Evolutionary conservation across 495 filamentous ascomycete species (phyloP).

Genomic region (Pseudoneurospora amorphoporcata): DNA sequence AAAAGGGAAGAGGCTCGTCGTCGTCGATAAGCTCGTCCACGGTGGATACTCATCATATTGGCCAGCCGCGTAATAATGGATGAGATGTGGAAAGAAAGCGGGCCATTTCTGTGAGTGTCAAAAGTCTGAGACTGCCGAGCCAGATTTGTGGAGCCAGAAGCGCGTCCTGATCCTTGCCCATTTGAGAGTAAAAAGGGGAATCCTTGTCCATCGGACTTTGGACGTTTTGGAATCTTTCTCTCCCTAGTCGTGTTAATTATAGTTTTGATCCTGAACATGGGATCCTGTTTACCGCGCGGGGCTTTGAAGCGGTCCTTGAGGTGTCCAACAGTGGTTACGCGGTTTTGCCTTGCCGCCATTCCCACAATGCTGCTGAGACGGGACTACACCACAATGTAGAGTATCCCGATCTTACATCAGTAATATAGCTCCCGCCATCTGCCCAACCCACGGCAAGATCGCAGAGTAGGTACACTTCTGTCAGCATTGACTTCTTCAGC

Average conservation of each 20-base stretch:
- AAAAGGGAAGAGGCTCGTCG: not conserved
- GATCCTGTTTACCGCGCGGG: not conserved
- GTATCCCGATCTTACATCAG: not conserved
- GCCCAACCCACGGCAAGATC: not conserved
- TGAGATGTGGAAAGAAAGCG: not conserved
- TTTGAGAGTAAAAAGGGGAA: not conserved
- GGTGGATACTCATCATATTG: not conserved
- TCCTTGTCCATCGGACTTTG: not conserved
- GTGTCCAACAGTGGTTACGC: not conserved
- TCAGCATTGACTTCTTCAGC: not conserved
- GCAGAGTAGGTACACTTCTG: not conserved
- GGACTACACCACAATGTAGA: not conserved
- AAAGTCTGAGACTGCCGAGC: not conserved
- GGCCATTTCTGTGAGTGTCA: not conserved
- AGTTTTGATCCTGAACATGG: not conserved
- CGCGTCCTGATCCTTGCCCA: not conserved
- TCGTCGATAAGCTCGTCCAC: not conserved
- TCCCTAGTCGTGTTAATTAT: not conserved
- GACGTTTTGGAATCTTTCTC: not conserved
- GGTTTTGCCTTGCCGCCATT: not conserved
- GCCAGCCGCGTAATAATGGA: not conserved
- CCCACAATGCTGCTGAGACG: not conserved
- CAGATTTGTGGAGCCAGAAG: not conserved
- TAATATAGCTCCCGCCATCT: not conserved
- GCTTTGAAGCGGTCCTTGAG: not conserved